These are phyloP conservation scores for Centella asiatica DNA, from an alignment of 129 eudicot genomes.

Conservation along the genomic window DNA sequence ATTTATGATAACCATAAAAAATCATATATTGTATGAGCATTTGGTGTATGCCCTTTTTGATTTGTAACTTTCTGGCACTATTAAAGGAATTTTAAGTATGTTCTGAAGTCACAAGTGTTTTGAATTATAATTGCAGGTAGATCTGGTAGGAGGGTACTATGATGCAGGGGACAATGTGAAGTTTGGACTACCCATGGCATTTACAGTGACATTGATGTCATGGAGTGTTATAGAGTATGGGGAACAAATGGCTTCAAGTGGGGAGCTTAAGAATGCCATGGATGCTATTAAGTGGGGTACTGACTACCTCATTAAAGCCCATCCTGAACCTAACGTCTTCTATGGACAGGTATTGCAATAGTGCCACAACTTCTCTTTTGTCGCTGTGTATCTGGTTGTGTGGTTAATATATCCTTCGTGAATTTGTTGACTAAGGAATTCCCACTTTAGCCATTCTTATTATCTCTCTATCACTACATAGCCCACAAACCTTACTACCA, in stretches of 20 bases:
- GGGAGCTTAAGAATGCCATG: conserved; percentile 53
- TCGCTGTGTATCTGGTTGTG: too few relatives aligned
- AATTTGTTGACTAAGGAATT: too few relatives aligned
- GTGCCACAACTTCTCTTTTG: background rate
- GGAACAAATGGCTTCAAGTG: conserved; percentile 25
- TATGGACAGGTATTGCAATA: conserved; percentile 75
- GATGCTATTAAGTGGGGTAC: conserved; percentile 81
- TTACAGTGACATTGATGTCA: conserved; percentile 56
- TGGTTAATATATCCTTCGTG: too few relatives aligned
- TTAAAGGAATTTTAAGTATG: background rate
- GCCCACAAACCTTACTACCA: too few relatives aligned
- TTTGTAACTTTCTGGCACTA: too few relatives aligned
- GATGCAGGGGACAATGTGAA: conserved; percentile 90
- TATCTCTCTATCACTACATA: too few relatives aligned
- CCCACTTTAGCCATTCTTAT: too few relatives aligned
- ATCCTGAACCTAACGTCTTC: conserved; percentile 64
- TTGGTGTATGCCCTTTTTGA: too few relatives aligned
- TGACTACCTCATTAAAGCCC: conserved; percentile 79
- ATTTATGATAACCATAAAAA: too few relatives aligned
- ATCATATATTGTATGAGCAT: too few relatives aligned
- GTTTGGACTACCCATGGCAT: conserved; percentile 83
- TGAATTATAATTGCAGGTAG: conserved; percentile 31
- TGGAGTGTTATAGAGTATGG: conserved; percentile 63
- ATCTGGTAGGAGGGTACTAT: conserved; percentile 80
- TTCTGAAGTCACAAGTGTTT: background rate